phyloP scores from a whole-genome alignment of 306 rosid genomes.

The Cucurbita pepo region DNA sequence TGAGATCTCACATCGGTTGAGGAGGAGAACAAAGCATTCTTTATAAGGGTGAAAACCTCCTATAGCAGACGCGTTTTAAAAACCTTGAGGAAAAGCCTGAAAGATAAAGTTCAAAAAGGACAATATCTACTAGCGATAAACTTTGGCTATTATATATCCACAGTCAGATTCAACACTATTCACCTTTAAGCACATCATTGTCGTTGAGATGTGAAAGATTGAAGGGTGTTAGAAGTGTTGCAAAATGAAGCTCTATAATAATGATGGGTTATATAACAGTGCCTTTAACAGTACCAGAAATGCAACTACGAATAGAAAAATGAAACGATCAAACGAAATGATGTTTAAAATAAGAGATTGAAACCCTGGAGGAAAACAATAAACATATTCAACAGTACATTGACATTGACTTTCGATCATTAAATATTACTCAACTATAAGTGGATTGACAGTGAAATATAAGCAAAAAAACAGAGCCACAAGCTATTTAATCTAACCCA shows the following conservation, averaged over 20 bases:
- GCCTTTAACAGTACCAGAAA: background rate
- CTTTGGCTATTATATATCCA: background rate
- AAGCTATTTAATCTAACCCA: background rate
- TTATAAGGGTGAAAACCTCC: too few relatives aligned
- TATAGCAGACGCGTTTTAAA: too few relatives aligned
- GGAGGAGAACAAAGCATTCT: too few relatives aligned
- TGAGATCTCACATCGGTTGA: too few relatives aligned
- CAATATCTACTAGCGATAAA: too few relatives aligned
- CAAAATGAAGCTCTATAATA: background rate
- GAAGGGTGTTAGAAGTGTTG: background rate
- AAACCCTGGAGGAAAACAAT: background rate
- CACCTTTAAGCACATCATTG: background rate
- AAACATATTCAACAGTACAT: background rate
- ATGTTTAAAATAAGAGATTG: background rate
- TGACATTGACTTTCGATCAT: background rate
- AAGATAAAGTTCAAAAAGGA: too few relatives aligned
- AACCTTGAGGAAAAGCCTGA: too few relatives aligned
- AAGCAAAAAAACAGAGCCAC: background rate
- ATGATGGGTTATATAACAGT: background rate
- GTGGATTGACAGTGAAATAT: background rate
- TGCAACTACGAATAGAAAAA: background rate
- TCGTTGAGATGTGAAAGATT: background rate
- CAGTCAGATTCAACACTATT: background rate
- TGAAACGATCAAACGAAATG: background rate
- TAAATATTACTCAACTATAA: background rate